These are phyloP conservation scores for Penicillium sp. DNA, from an alignment of 2,329 filamentous ascomycete species.

Conservation along the genomic window DNA sequence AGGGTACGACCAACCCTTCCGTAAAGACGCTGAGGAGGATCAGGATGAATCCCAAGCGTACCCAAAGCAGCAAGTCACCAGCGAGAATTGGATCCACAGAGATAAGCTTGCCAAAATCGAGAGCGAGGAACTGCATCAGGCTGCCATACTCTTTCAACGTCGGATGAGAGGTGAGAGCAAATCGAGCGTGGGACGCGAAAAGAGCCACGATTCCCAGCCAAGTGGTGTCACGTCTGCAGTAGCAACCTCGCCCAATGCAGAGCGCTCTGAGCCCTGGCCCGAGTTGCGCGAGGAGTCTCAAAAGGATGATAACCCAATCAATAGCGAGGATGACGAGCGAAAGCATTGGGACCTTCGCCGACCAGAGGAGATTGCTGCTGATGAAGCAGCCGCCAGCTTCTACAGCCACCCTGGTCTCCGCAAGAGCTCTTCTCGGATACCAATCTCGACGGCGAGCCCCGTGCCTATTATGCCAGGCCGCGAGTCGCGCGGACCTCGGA, in stretches of 20 bases:
- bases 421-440: constrained; percentile 74
- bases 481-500: constrained; percentile 65
- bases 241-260: constrained; percentile 25
- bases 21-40: constrained; percentile 24
- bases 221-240: constrained; percentile 25
- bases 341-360: constrained; percentile 69
- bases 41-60: constrained; percentile 19
- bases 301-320: constrained; percentile 39
- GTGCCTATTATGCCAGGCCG: constrained; percentile 73
- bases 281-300: constrained; percentile 35
- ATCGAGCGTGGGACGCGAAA: constrained; percentile 36
- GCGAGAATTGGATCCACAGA: constrained; percentile 50
- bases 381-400: constrained; percentile 48
- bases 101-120: constrained; percentile 52
- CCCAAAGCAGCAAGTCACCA: constrained; percentile 26
- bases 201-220: constrained; percentile 38
- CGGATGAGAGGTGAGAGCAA: constrained; percentile 37
- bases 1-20: constrained; percentile 21
- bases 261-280: constrained; percentile 37
- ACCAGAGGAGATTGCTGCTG: constrained; percentile 70
- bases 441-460: constrained; percentile 75
- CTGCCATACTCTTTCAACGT: constrained; percentile 44
- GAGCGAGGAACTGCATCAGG: constrained; percentile 50
- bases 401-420: constrained; percentile 53
- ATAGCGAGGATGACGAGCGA: constrained; percentile 39